Conservation (phyloP, 2,329 filamentous ascomycete species). For the Cytospora leucostoma region DNA sequence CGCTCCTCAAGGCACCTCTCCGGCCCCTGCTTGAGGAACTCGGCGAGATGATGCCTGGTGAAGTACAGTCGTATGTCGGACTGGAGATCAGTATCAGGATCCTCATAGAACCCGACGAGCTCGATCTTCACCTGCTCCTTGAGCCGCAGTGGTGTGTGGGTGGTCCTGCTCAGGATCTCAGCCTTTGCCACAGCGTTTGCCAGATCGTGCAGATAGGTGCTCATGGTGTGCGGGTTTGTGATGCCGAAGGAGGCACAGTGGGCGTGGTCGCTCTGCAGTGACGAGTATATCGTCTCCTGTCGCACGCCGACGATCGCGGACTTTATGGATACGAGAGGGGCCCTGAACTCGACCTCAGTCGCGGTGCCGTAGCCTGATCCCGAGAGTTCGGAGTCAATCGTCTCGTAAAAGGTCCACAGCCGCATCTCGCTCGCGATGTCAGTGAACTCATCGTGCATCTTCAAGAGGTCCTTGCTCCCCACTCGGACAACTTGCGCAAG, state of each 20-base stretch:
- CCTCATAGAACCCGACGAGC: constrained; percentile 62
- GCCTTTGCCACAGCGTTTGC: constrained; percentile 42
- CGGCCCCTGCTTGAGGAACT: constrained; percentile 58
- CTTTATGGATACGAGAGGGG: constrained; percentile 60
- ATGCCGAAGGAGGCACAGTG: constrained; percentile 57
- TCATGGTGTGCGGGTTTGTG: constrained; percentile 51
- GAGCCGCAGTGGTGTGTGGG: constrained; percentile 50
- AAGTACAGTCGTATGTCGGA: constrained; percentile 53
- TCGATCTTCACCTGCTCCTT: constrained; percentile 59
- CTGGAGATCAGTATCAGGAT: constrained; percentile 42
- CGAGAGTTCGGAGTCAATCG: constrained; percentile 58
- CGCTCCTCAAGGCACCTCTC: constrained; percentile 57
- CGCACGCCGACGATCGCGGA: constrained; percentile 54
- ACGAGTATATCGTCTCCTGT: constrained; percentile 52
- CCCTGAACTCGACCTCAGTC: constrained; percentile 57
- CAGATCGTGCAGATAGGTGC: constrained; percentile 42
- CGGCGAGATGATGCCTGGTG: constrained; percentile 50
- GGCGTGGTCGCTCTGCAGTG: constrained; percentile 55
- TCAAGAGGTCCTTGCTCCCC: constrained; percentile 50
- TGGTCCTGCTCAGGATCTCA: constrained; percentile 38
- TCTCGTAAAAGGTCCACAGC: constrained; percentile 66
- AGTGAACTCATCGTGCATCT: constrained; percentile 56
- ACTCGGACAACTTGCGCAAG: constrained; percentile 54
- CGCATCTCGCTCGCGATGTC: constrained; percentile 58
- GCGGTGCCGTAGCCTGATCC: constrained; percentile 41